Evolutionary conservation across 140 eudicot genomes (phyloP).

Genomic region (Stevia rebaudiana): DNA sequence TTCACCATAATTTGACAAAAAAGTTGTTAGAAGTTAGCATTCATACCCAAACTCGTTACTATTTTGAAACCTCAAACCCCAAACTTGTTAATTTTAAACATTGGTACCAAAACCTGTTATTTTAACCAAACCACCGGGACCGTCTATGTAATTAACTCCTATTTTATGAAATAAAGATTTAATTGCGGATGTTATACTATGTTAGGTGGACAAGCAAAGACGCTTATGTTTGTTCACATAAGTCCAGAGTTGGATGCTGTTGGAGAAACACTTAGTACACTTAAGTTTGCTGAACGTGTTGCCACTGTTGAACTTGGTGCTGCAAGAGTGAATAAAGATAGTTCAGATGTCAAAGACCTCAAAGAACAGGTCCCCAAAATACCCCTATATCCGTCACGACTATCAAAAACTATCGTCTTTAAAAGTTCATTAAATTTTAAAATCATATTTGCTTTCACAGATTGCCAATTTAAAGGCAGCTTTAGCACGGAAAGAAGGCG

Average conservation of each 20-base stretch:
- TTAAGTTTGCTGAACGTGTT: constrained; percentile 94
- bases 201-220: constrained; percentile 95
- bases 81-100: too few relatives aligned
- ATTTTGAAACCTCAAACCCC: too few relatives aligned
- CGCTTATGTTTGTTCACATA: constrained; percentile 96
- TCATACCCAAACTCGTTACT: too few relatives aligned
- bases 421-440: neutral
- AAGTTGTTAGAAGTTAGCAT: too few relatives aligned
- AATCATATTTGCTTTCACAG: constrained; percentile 25
- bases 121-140: too few relatives aligned
- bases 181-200: neutral
- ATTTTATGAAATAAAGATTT: neutral
- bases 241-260: constrained; percentile 89
- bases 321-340: constrained; percentile 75
- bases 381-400: neutral
- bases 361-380: constrained; percentile 62
- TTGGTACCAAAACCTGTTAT: too few relatives aligned
- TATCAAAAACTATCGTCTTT: neutral
- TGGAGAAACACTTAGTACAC: constrained; percentile 95
- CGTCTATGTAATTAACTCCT: too few relatives aligned
- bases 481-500: constrained; percentile 68
- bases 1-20: too few relatives aligned
- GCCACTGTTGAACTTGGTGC: constrained; percentile 97
- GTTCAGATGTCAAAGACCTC: constrained; percentile 76
- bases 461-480: constrained; percentile 84